A percentile compares a stretch with the other conserved stretches of the same genome.
These are phyloP conservation scores for Nitzschia sp. DNA, from an alignment of 108 stramenopile genomes.

Conservation along the genomic window DNA sequence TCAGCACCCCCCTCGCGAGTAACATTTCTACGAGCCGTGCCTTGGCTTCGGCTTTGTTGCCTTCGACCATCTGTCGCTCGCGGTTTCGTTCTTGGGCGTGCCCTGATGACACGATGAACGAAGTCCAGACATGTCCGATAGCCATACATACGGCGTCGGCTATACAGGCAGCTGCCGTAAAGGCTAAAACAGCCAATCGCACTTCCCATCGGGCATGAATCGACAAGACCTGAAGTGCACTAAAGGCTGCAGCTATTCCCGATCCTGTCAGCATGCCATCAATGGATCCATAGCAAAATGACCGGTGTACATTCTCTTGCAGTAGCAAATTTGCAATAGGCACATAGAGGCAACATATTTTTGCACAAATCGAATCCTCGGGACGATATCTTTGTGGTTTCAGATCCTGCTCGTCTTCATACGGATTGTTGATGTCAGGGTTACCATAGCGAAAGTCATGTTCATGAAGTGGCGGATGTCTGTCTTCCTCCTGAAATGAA, in stretches of 20 bases:
- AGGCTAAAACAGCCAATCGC: slow-evolving; percentile 44
- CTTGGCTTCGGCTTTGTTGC: slow-evolving; percentile 56
- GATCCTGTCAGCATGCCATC: slow-evolving; percentile 79
- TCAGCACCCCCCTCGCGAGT: slow-evolving; percentile 70
- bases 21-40: slow-evolving; percentile 70
- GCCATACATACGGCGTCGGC: slow-evolving; percentile 81
- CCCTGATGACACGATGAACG: slow-evolving; percentile 40
- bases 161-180: slow-evolving; percentile 60
- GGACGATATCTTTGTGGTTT: slow-evolving; percentile 14
- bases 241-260: slow-evolving; percentile 62
- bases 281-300: slow-evolving; percentile 79
- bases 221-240: slow-evolving; percentile 55
- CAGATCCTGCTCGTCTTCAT: not conserved
- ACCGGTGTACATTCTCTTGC: slow-evolving; percentile 47
- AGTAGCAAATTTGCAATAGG: slow-evolving; percentile 16
- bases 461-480: slow-evolving; percentile 12
- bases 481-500: slow-evolving; percentile 10
- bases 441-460: slow-evolving; percentile 47
- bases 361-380: not conserved
- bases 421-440: slow-evolving; percentile 37
- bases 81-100: slow-evolving; percentile 48
- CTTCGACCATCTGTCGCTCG: slow-evolving; percentile 44
- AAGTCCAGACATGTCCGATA: slow-evolving; percentile 79
- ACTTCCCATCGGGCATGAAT: slow-evolving; percentile 21
- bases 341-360: slow-evolving; percentile 11